Evolutionary conservation across 2,329 filamentous ascomycete species (phyloP).

Genomic region (Berkeleyomyces rouxiae): DNA sequence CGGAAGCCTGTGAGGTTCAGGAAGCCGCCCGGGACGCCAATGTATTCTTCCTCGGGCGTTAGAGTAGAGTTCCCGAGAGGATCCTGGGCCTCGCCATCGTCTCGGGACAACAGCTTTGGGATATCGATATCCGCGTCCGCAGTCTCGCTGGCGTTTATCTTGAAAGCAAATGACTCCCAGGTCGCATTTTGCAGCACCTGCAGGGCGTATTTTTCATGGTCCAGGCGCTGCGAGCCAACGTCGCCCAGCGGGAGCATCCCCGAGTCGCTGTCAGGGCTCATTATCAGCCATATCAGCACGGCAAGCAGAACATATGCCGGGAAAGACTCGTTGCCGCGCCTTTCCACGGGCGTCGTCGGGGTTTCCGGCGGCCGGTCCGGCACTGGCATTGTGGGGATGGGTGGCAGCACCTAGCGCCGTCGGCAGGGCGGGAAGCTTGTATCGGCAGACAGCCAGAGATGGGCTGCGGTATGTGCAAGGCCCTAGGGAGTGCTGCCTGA

Average conservation of each 20-base stretch:
- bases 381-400: neutral
- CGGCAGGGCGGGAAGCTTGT: neutral
- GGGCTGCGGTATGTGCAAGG: neutral
- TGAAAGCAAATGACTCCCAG: constrained; percentile 45
- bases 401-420: constrained; percentile 1
- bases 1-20: constrained; percentile 67
- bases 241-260: constrained; percentile 21
- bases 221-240: constrained; percentile 23
- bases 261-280: constrained; percentile 16
- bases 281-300: constrained; percentile 11
- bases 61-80: neutral
- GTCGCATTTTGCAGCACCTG: constrained; percentile 35
- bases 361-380: neutral
- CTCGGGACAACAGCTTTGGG: constrained; percentile 16
- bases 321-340: constrained; percentile 5
- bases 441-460: neutral
- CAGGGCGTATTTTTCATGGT: constrained; percentile 35
- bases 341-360: neutral
- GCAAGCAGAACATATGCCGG: constrained; percentile 7
- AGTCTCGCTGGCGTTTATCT: constrained; percentile 5
- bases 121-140: neutral
- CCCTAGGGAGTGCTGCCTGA: neutral
- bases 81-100: neutral
- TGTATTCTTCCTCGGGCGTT: constrained; percentile 9
- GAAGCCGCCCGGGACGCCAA: constrained; percentile 22